These are phyloP conservation scores for Sanghuangporus sanghuang DNA, from an alignment of 1,284 basidiomycete species.

Conservation along the genomic window DNA sequence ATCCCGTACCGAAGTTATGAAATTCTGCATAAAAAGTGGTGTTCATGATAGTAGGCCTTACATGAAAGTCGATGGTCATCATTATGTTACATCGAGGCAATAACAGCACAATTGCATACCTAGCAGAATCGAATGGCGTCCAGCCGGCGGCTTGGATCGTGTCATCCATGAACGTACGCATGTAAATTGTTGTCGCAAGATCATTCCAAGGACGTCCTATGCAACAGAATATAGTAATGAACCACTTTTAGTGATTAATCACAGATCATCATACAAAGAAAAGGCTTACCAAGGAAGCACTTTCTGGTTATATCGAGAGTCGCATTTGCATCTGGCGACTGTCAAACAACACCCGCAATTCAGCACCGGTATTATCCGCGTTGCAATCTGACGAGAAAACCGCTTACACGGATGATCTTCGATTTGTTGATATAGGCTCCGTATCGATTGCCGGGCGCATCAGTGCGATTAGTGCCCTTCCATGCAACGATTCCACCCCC, in stretches of 20 bases:
- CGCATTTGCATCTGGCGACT: conserved; percentile 58
- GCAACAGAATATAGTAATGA: not conserved
- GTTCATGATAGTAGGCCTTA: conserved; percentile 42
- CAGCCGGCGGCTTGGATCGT: conserved; percentile 49
- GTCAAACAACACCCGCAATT: not conserved
- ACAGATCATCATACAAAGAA: not conserved
- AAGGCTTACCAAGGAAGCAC: conserved; percentile 45
- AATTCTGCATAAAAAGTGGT: conserved; percentile 61
- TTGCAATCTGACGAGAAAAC: not conserved
- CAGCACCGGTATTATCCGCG: not conserved
- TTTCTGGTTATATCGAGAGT: conserved; percentile 38
- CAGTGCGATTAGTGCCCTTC: conserved; percentile 51
- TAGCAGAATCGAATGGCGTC: conserved; percentile 41
- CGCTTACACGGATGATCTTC: conserved; percentile 48
- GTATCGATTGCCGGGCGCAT: conserved; percentile 48
- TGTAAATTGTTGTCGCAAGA: conserved; percentile 48
- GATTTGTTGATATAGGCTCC: conserved; percentile 60
- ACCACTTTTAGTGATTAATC: not conserved
- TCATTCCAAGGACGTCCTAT: conserved; percentile 61
- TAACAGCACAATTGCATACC: conserved; percentile 26
- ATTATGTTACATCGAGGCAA: not conserved
- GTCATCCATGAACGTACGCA: conserved; percentile 55
- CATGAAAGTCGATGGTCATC: not conserved
- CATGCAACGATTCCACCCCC: conserved; percentile 61
- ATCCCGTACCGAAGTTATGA: conserved; percentile 40